Evolutionary conservation across 805 yeast species (phyloP), one percentile per base, ranked within the genome.

Genomic region (Nakazawaea pomicola): DNA sequence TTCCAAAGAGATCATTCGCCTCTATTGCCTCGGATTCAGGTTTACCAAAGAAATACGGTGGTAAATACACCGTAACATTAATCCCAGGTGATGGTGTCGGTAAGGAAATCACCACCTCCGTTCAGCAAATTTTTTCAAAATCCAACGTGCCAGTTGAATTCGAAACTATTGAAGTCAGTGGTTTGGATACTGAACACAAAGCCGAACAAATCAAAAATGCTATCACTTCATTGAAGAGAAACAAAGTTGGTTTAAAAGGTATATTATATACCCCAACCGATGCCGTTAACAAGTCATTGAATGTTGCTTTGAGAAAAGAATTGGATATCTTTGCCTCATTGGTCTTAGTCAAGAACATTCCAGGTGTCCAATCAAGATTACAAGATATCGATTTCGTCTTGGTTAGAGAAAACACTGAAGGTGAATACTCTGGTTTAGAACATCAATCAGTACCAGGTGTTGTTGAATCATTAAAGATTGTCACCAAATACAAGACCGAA

Each of bases 21-120:
- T 73, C 87, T 38, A 62, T 72, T 43, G 74, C 79, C 43, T 65
- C 80, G 41, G 84, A 78, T 61, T 56, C 74, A 46, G 74, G 75
- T 49, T 71, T 85, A 57, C 95, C 95, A 57, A 87, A 87, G 72
- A 84, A 86, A 68, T 89, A 87, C 69, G 98, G 98, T 54, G 96
- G 96, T 48, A 82, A 82, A 62, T 90, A 78, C 74, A 85, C 91
- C 40, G 96, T 93, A 44, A 91, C 99, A 38, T 74, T 91, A 62
- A 83, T 91, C 54, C 98, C 98, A 45, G 96, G 99, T 68, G 99
- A 91, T 62, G 98, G 98, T 77, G 84, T 90, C 52, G 99, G 99
- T 65, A 83, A 82, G 60, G 96, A 90, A 71, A 86, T 90, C 61
- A 83, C 98, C 45, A 91, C 85, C 64, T 84, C 97, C 19, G 99